These are phyloP conservation scores for Arctium lappa DNA, from an alignment of 129 eudicot genomes.

Conservation along the genomic window DNA sequence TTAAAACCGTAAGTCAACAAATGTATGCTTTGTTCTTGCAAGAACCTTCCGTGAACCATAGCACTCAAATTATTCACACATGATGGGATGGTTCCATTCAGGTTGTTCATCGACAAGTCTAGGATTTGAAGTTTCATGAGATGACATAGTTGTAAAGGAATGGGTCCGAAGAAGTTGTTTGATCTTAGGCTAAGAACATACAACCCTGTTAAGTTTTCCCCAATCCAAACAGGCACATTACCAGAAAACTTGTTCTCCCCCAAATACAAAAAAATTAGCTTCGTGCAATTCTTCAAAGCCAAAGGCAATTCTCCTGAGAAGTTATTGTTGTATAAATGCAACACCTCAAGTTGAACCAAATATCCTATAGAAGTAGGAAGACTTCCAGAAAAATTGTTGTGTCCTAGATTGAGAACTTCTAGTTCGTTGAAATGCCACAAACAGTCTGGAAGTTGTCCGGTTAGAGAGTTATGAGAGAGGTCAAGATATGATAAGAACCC, in stretches of 20 bases:
- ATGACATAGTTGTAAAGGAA: not conserved
- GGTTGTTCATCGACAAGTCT: not conserved
- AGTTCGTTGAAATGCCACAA: not conserved
- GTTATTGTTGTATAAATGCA: not conserved
- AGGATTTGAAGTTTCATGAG: not conserved
- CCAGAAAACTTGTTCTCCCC: not conserved
- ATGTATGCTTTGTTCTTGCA: not conserved
- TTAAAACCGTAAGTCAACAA: no score
- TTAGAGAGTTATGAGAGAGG: not conserved
- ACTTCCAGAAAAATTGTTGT: not conserved
- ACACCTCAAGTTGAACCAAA: not conserved
- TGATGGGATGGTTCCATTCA: not conserved
- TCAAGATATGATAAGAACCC: not conserved
- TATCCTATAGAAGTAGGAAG: not conserved
- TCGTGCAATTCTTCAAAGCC: not conserved
- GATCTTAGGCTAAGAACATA: not conserved
- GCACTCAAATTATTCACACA: not conserved
- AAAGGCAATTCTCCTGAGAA: not conserved
- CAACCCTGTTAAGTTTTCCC: not conserved
- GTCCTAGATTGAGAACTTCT: not conserved
- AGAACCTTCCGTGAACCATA: not conserved
- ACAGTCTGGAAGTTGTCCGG: not conserved
- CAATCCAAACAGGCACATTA: not conserved
- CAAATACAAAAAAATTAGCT: not conserved
- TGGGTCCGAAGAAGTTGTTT: not conserved